Base-by-base conservation (phyloP, 2,329 filamentous ascomycete genomes). In the Penicillium capsulatum region DNA sequence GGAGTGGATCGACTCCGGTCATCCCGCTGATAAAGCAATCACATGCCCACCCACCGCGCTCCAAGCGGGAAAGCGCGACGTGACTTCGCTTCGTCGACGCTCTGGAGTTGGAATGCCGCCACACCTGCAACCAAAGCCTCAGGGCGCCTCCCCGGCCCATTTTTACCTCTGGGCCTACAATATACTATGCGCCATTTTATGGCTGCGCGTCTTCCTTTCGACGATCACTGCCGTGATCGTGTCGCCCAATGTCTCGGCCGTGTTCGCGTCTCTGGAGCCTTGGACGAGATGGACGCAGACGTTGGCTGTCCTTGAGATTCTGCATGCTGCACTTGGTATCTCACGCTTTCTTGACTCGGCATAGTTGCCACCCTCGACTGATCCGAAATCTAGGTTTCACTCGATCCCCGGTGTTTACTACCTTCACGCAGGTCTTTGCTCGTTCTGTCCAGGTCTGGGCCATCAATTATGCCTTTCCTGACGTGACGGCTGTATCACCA, bases 401-500 rank as follows among this genome's bases (percentile, higher is more conserved):
- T 30, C 51, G 54, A 28, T 46, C 54, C 19, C 54, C 58, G 11
- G 42, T 60, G 35, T 54, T 55, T 38, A 59, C 55, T 4, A 60
- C 57, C 29, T 60, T 59, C 35, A 59, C 55, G 0, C 56, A 60
- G 38, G 48, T 53, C 16, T 60, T 58, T 38, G 54, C 55, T 11
- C 58, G 58, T 34, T 54, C 50, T 40, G 51, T 58, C n/a, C 58
- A 60, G 30, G 57, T 59, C 38, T 60, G 58, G 55, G 57, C 57
- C 17, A 54, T 60, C 13, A 52, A 58, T 20, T 52, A 55, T 48
- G 53, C 44, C 5, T 60, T 51, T 14, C 48, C 58, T 1, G 24
- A 27, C 1, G 36, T 45, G 5, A 54, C 52, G 3, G 48, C 42
- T 3, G 14, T 36, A 1, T 55, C 56, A 2, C 14, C 34, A 4